These are phyloP conservation scores for Curvularia spicifera DNA, from an alignment of 2,329 filamentous ascomycete species.

Conservation along the genomic window DNA sequence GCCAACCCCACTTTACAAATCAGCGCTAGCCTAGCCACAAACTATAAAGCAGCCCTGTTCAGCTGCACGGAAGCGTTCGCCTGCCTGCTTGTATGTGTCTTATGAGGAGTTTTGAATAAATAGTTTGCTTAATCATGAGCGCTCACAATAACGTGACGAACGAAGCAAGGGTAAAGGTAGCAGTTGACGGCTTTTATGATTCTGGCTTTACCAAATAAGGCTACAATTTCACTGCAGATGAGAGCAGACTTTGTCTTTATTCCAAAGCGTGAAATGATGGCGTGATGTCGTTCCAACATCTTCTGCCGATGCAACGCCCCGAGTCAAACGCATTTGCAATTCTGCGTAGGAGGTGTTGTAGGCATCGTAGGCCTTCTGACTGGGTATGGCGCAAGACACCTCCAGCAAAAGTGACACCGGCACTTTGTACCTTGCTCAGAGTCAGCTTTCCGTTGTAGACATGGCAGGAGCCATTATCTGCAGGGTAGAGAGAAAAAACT, in stretches of 20 bases:
- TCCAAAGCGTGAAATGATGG: background rate
- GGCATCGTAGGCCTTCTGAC: no score
- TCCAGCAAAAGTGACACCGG: constrained; percentile 51
- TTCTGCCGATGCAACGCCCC: background rate
- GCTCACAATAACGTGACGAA: background rate
- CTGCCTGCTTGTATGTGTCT: background rate
- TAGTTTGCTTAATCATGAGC: background rate
- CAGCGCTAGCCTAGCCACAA: background rate
- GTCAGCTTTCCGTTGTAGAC: background rate
- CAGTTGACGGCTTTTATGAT: background rate
- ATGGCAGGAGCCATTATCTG: background rate
- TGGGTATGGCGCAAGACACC: constrained; percentile 41
- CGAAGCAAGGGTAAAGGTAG: background rate
- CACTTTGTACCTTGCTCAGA: constrained; percentile 42
- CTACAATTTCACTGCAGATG: background rate
- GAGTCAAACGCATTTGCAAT: background rate
- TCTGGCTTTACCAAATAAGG: background rate
- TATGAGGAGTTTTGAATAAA: background rate
- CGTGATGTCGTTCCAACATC: background rate
- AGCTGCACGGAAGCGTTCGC: background rate
- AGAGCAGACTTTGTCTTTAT: background rate
- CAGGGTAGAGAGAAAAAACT: background rate
- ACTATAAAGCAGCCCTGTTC: background rate
- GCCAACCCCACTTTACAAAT: background rate
- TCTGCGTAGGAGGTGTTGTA: background rate